Conservation (phyloP, 75 land plant species). For the Cupressus sempervirens region DNA sequence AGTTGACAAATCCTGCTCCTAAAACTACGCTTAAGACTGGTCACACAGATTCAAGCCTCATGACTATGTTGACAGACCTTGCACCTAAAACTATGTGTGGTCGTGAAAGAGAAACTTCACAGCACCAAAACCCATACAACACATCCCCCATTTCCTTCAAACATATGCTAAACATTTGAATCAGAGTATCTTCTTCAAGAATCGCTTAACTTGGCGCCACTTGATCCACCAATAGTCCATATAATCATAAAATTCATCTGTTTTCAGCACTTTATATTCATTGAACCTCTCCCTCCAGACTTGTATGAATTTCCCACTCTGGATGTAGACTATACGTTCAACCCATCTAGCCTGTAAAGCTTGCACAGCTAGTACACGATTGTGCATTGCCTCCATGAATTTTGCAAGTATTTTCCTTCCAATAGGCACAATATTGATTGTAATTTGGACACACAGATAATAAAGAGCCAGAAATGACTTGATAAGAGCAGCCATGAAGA, state of each 20-base stretch:
- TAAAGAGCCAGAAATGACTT: conserved; percentile 26
- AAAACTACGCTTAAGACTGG: neutral
- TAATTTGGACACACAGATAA: conserved; percentile 37
- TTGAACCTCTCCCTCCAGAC: conserved; percentile 17
- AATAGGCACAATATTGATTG: conserved; percentile 33
- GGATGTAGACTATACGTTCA: conserved; percentile 17
- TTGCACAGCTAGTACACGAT: conserved; percentile 22
- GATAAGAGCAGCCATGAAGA: conserved; percentile 43
- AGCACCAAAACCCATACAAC: neutral
- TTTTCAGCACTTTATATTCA: conserved; percentile 31
- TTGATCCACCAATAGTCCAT: conserved; percentile 59
- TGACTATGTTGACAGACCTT: too few species aligned
- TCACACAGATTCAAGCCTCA: too few species aligned
- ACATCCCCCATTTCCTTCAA: neutral
- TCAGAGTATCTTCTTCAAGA: conserved; percentile 33
- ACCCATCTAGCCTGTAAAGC: conserved; percentile 10
- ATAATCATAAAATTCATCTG: conserved; percentile 41
- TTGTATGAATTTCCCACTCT: conserved; percentile 28
- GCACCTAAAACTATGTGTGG: neutral
- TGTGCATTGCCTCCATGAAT: conserved; percentile 18
- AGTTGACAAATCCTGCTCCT: neutral
- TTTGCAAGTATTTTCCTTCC: conserved; percentile 29
- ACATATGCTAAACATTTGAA: neutral
- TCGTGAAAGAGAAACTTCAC: neutral
- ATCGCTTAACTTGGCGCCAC: conserved; percentile 52